Evolutionary conservation across 2,329 filamentous ascomycete species (phyloP), one percentile per base, ranked within the genome.

Genomic region (Camptophora hylomeconis): DNA sequence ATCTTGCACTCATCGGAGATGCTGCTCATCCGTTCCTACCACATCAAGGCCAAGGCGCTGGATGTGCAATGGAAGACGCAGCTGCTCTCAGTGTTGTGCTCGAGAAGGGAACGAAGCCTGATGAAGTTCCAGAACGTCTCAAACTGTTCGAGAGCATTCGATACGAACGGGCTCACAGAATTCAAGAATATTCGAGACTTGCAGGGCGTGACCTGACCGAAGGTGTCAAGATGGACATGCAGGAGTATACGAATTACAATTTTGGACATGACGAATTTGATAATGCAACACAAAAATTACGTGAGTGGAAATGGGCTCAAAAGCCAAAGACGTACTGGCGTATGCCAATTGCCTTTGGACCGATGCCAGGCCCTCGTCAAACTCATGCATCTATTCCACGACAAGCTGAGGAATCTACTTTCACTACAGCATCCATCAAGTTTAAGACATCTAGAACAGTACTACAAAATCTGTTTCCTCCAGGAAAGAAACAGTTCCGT

Each of bases 1-100:
- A 56, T 4, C 46, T 78, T 9, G 71, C 62, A 1, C 48, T 79
- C 0, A 49, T 80, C 0, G 75, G 76, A 0, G 75, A 80, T 45
- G 72, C 75, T 0, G 75, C 72, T 0, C 75, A 80, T 46, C 73
- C 75, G 0, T 78, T 80, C 42, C 53, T 73, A 0, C 75, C 73
- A 9, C 65, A 72, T 36, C 69, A 72, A 49, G 72, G 65, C 0
- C 71, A 75, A 45, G 75, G 73, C 2, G 75, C 65, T 6, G 72
- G 54, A 0, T 58, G 69, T 32, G 75, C 76, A 0, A 77, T 80
- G 23, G 75, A 81, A 45, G 76, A 81, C 37, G 74, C 66, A 0
- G 67, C 65, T 0, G 63, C 72, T 0, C 45, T 81, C 1, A 63
- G 60, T 1, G 63, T 66, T 2, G 56, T 80, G 5, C 53, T 80